Conservation (phyloP, 2,329 filamentous ascomycete genomes). For the Dothistroma pini region DNA sequence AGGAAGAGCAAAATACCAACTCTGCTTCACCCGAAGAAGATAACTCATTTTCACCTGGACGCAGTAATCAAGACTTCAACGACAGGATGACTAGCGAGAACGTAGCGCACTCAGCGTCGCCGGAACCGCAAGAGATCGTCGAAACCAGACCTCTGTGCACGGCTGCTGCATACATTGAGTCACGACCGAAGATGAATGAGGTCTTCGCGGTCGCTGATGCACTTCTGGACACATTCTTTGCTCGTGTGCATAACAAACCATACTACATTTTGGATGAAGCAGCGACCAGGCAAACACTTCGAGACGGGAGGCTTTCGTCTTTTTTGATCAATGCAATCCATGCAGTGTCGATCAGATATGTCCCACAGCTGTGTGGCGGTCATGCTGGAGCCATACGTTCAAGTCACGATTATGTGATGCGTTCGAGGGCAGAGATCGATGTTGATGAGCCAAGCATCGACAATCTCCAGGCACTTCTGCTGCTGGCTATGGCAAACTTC, state of each 20-base stretch:
- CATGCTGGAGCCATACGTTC: constrained; percentile 64
- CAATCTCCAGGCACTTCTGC: constrained; percentile 67
- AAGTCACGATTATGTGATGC: constrained; percentile 69
- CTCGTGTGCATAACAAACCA: constrained; percentile 74
- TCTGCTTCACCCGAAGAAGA: constrained; percentile 38
- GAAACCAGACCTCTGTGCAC: constrained; percentile 8
- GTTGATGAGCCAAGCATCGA: constrained; percentile 79
- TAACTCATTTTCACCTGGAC: constrained; percentile 9
- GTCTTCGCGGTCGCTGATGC: constrained; percentile 25
- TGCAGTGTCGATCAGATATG: constrained; percentile 58
- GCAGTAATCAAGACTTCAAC: not conserved
- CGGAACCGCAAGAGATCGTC: constrained; percentile 5
- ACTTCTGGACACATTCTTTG: constrained; percentile 70
- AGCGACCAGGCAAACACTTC: constrained; percentile 66
- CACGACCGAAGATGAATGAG: constrained; percentile 14
- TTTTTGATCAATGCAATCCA: constrained; percentile 53
- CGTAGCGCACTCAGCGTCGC: not conserved
- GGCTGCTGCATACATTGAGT: constrained; percentile 9
- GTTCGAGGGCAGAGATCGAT: constrained; percentile 67
- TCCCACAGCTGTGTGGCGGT: constrained; percentile 59
- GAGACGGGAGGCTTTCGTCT: constrained; percentile 60
- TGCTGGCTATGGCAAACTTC: constrained; percentile 72
- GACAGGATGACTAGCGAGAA: constrained; percentile 5
- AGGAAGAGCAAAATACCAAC: constrained; percentile 46
- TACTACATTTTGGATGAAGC: constrained; percentile 78